These are phyloP conservation scores for Pseudocercospora cruenta DNA, from an alignment of 2,329 filamentous ascomycete species.

Conservation along the genomic window DNA sequence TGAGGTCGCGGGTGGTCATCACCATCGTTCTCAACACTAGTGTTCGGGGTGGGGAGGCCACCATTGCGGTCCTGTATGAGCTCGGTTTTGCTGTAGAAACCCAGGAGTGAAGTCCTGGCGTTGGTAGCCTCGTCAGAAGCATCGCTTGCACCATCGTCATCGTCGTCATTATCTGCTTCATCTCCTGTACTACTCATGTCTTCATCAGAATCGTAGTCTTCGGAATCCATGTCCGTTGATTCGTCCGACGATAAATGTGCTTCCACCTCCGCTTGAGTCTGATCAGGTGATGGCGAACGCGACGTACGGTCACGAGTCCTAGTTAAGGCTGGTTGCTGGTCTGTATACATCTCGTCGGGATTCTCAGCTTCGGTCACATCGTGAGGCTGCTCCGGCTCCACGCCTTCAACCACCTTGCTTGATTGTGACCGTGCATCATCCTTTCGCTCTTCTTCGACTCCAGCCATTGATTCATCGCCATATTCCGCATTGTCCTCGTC, in stretches of 20 bases:
- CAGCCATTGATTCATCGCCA: slow-evolving; percentile 14
- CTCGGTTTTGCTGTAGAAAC: slow-evolving; percentile 35
- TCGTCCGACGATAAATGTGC: slow-evolving; percentile 43
- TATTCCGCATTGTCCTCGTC: slow-evolving; percentile 13
- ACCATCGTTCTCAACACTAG: slow-evolving; percentile 37
- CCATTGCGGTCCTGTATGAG: slow-evolving; percentile 33
- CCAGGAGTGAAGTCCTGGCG: slow-evolving; percentile 28
- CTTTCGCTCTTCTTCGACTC: slow-evolving; percentile 6
- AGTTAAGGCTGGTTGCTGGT: neutral
- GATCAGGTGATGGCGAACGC: neutral
- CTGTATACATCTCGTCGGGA: neutral
- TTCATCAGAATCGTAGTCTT: slow-evolving; percentile 41
- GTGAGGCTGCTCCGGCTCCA: neutral
- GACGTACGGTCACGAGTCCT: neutral
- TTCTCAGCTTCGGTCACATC: neutral
- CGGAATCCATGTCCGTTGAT: slow-evolving; percentile 43
- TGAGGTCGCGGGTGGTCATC: slow-evolving; percentile 27
- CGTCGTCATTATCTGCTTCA: slow-evolving; percentile 37
- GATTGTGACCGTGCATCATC: slow-evolving; percentile 1
- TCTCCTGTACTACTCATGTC: slow-evolving; percentile 42
- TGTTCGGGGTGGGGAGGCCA: slow-evolving; percentile 37
- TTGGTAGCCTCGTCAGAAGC: slow-evolving; percentile 28
- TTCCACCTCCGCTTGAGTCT: slow-evolving; percentile 46
- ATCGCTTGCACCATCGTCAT: slow-evolving; percentile 35
- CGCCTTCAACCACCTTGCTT: neutral